Conservation (phyloP, 2,329 filamentous ascomycete genomes). For the Esteya vermicola region DNA sequence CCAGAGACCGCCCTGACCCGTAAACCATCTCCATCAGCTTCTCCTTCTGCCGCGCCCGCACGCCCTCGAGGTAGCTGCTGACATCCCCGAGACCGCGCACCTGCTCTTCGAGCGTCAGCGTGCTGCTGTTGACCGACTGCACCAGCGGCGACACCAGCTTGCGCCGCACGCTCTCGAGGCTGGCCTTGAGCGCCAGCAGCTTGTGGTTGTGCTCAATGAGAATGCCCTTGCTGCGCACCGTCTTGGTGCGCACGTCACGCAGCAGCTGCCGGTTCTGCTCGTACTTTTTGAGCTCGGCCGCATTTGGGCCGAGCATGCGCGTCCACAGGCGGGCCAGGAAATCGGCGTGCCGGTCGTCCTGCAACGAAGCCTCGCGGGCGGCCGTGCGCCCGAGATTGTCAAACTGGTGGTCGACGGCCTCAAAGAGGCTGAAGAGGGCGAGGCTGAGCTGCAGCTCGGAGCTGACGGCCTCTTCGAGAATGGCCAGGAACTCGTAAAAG, state of each 20-base stretch:
- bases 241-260: constrained; percentile 64
- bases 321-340: constrained; percentile 78
- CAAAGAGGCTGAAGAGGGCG: constrained; percentile 76
- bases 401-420: constrained; percentile 81
- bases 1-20: constrained; percentile 24
- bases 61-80: constrained; percentile 59
- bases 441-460: constrained; percentile 70
- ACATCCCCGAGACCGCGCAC: constrained; percentile 70
- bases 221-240: constrained; percentile 74
- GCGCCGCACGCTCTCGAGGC: constrained; percentile 68
- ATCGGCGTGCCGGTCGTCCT: constrained; percentile 63
- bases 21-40: constrained; percentile 73
- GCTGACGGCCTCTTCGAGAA: constrained; percentile 80
- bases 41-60: constrained; percentile 67
- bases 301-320: constrained; percentile 63
- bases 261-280: constrained; percentile 79
- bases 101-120: constrained; percentile 69
- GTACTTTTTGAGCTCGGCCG: constrained; percentile 68
- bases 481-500: constrained; percentile 73
- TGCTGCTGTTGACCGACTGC: constrained; percentile 51
- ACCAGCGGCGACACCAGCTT: constrained; percentile 79
- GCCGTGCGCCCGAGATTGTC: constrained; percentile 76
- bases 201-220: constrained; percentile 78
- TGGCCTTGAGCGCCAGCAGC: constrained; percentile 70
- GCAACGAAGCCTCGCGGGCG: constrained; percentile 65